Evolutionary conservation across 139 green algal genomes (phyloP), one percentile per base, ranked within the genome.

Genomic region (Diplosphaera chodatii): DNA sequence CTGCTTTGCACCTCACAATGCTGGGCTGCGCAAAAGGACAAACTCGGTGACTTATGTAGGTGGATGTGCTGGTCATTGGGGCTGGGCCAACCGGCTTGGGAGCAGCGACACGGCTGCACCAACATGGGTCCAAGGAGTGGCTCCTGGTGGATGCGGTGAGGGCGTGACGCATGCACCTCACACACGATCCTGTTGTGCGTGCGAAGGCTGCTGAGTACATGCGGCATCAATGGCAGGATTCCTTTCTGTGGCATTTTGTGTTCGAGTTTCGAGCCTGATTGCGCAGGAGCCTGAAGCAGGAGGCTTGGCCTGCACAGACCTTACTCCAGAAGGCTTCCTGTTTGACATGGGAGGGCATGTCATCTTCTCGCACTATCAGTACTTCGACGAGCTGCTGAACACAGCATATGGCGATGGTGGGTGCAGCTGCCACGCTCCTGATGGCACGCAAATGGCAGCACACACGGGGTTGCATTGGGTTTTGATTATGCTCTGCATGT

Each of bases 331-430:
- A 70, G 91, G 92, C 59, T 97, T 97, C 67, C 73, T 95, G 22
- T 97, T 95, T 75, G 92, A 97, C 80, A 97, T 97, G 92, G 92
- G 92, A 28, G 92, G 92, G 31, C 92, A 97, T 64, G 92, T 97
- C 70, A 96, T 96, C 48, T 96, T 96, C 78, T 89, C 77, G 32
- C 92, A 97, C 83, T 97, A 94, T 83, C 77, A 92, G 34, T 97
- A 96, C 79, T 97, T 97, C 80, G 92, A 97, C 80, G 83, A 95
- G 33, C 74, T 91, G 29, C 64, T 94, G 5, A 84, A 91, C 41
- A 72, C 64, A 8, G 71, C 10, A 10, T 59, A 59, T 18, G 48
- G 48, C 16, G 48, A 59, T 25, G 74, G 70, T 78, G 59, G 32
- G 69, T 37, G 13, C 18, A 23, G 37, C 37, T 48, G 37, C 37